Evolutionary conservation across 352 stramenopile species (phyloP).

Genomic region (Aphanomyces stellatus): DNA sequence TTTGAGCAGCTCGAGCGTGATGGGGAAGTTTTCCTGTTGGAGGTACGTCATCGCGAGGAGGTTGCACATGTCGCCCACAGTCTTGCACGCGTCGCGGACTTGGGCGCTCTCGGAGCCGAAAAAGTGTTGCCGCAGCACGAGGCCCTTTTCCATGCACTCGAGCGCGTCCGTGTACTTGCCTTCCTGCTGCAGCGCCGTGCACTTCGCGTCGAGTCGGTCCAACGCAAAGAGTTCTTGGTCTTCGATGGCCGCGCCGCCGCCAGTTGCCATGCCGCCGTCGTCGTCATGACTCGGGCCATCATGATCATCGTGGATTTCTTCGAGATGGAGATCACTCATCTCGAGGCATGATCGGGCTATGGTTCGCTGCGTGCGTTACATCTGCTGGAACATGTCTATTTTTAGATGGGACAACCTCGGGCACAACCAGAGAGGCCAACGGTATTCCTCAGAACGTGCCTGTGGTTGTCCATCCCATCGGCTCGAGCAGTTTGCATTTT

Average conservation of each 20-base stretch:
- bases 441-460: too few relatives aligned
- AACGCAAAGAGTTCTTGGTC: constrained; percentile 78
- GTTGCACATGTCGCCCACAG: constrained; percentile 94
- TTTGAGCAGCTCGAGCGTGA: constrained; percentile 88
- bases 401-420: too few relatives aligned
- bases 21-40: constrained; percentile 89
- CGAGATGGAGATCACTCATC: constrained; percentile 1
- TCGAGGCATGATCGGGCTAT: too few relatives aligned
- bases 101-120: constrained; percentile 88
- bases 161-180: constrained; percentile 89
- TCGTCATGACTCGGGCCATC: neutral
- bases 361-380: too few relatives aligned
- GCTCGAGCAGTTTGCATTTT: too few relatives aligned
- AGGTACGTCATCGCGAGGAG: constrained; percentile 93
- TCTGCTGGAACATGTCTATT: too few relatives aligned
- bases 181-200: constrained; percentile 82
- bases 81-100: constrained; percentile 85
- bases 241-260: neutral
- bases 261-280: neutral
- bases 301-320: constrained; percentile 12
- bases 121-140: constrained; percentile 90
- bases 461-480: too few relatives aligned
- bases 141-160: constrained; percentile 90
- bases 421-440: too few relatives aligned
- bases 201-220: constrained; percentile 86